Evolutionary conservation across 1,284 basidiomycete genomes (phyloP).

Genomic region (Pterulicium gracile): DNA sequence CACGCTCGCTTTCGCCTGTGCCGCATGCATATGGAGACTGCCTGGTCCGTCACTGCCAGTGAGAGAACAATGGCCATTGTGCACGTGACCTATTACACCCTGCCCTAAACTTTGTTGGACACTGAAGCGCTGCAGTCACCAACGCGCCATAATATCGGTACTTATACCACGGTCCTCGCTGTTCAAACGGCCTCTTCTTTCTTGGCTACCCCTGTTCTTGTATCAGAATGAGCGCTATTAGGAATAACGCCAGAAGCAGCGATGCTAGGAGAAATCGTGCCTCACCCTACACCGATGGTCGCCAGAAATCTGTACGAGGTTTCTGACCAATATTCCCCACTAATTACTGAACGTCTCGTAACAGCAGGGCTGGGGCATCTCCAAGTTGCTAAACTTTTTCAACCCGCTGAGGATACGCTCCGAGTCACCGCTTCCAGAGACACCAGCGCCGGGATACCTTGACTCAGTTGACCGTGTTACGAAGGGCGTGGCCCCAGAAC

Average conservation of each 20-base stretch:
- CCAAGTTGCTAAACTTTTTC: not conserved
- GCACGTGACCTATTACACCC: no score
- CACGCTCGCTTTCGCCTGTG: no score
- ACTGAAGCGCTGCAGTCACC: no score
- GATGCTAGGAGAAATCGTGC: not conserved
- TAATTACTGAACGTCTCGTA: not conserved
- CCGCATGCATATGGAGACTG: no score
- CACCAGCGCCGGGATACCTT: not conserved
- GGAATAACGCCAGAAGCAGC: not conserved
- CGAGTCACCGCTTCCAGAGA: not conserved
- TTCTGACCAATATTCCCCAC: not conserved
- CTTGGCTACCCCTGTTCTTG: no score
- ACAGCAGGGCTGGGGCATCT: not conserved
- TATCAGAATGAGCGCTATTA: not conserved
- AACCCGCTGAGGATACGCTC: not conserved
- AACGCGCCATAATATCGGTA: no score
- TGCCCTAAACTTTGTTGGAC: no score
- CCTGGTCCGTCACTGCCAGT: no score
- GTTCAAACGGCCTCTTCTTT: no score
- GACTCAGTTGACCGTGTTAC: not conserved
- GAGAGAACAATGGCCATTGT: no score
- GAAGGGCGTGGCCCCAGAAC: not conserved
- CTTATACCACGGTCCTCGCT: no score
- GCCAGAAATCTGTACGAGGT: not conserved
- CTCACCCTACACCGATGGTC: not conserved